Evolutionary conservation across 2,329 filamentous ascomycete genomes (phyloP), one percentile per base, ranked within the genome.

Genomic region (Teratosphaeria viscida): DNA sequence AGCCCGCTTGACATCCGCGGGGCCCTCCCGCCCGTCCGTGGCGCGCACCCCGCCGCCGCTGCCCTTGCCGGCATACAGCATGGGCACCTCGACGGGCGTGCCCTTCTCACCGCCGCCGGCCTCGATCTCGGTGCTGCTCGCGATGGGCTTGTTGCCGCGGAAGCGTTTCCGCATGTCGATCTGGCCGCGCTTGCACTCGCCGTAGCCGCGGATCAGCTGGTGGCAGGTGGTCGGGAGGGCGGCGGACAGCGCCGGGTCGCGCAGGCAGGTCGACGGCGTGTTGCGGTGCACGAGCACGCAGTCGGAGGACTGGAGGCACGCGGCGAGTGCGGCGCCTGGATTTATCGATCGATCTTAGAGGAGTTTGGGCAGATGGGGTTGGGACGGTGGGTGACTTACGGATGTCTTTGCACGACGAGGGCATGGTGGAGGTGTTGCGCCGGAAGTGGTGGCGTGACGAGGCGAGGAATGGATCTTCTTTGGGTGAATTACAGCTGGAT

Each of bases 131-230:
- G 85, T 81, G 67, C 85, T 80, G 65, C 87, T 83, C 27, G 84
- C 81, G 65, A 95, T 86, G 58, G 94, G 91, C 73, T 90, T 85
- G 78, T 97, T 97, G 60, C 94, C 94, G 59, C 94, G 85, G 77
- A 99, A 97, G 37, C 94, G 88, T 79, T 97, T 97, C 74, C 94
- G 89, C 94, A 99, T 99, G 74, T 99, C 94, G 67, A 97, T 88
- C 85, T 95, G 85, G 65, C 94, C 94, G 65, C 92, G 88, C 71
- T 95, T 95, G 82, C 94, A 99, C 73, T 96, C 90, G 73, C 90
- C 89, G 70, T 95, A 94, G 54, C 91, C 90, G 74, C 90, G 92
- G 74, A 92, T 90, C 61, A 99, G 82, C 75, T 96, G 92, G 73
- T 92, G 90, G 77, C 94, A 99, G 76, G 88, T 86, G 27, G 83